Base-by-base conservation (phyloP, 1,139 yeast species). In the Yueomyces sp. region DNA sequence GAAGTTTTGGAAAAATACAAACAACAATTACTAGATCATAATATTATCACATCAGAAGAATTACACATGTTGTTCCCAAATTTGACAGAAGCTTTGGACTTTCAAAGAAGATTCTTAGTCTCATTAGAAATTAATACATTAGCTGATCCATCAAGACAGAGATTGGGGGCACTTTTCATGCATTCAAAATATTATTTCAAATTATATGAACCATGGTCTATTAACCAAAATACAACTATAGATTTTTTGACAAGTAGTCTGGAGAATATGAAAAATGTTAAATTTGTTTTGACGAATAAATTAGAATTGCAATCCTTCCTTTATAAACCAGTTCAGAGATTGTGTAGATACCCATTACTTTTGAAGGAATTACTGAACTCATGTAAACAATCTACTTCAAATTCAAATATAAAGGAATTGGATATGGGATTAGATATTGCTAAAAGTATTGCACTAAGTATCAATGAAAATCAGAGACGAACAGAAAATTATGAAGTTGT, bases 391-490 rank as follows among this genome's bases (percentile, higher is more conserved):
- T 75, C 89, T 1, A 48, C 52, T 25, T 60, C 68, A 4, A 70
- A 74, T 60, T 76, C 81, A 4, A 72, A 75, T 47, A 78, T 76
- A 52, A 75, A 72, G 46, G 97, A 89, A 60, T 67, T 89, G 39
- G 65, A 73, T 35, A 65, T 73, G 42, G 96, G 96, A 1, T 68
- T 76, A 44, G 76, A 76, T 39, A 78, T 89, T 34, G 70, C 81
- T 36, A 78, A 75, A 51, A 75, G 73, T 43, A 80, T 89, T 50
- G 95, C 96, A n/a, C 74, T 76, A 51, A 79, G 78, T 54, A 93
- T 91, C 35, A 91, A 91, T 64, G 98, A 91, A 62, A 89, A 95
- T 9, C 96, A 89, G 65, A 75, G 99, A 63, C 72, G 87, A 51
- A 81, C 94, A 1, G 98, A 91, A 60, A 93, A 91, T 62, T 75